These are phyloP conservation scores for Penstemon eatonii DNA, from an alignment of 257 asterid species.

Conservation along the genomic window DNA sequence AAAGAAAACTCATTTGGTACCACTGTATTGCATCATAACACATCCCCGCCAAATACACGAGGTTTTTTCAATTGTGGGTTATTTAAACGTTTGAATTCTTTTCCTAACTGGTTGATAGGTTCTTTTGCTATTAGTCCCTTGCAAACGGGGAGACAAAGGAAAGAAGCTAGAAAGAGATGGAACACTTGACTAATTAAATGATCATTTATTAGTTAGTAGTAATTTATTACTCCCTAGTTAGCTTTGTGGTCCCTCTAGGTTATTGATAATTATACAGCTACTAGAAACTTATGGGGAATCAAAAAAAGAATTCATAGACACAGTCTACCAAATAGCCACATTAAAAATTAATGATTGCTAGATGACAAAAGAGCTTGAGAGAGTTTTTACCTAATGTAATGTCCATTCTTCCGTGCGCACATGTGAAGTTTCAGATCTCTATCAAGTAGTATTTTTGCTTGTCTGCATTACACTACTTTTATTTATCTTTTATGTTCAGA, in stretches of 20 bases:
- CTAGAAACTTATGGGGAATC: conserved; percentile 34
- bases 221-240: conserved; percentile 17
- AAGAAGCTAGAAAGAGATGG: conserved; percentile 18
- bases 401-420: conserved; percentile 30
- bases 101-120: not conserved
- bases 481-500: conserved; percentile 18
- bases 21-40: no score
- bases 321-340: conserved; percentile 11
- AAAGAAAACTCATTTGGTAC: no score
- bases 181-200: conserved; percentile 22
- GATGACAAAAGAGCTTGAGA: conserved; percentile 31
- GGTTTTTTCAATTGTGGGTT: conserved; percentile 8
- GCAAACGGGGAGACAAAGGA: conserved; percentile 6
- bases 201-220: conserved; percentile 21
- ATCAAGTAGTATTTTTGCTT: conserved; percentile 20
- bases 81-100: not conserved
- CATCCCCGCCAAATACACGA: not conserved
- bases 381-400: conserved; percentile 24
- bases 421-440: conserved; percentile 41
- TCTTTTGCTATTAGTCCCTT: not conserved
- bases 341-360: conserved; percentile 27
- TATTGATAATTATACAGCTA: conserved; percentile 28
- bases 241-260: conserved; percentile 38
- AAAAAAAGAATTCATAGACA: conserved; percentile 14
- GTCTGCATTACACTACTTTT: conserved; percentile 24